Evolutionary conservation across 768 basidiomycete genomes (phyloP).

Genomic region (Tulasnella sp.): DNA sequence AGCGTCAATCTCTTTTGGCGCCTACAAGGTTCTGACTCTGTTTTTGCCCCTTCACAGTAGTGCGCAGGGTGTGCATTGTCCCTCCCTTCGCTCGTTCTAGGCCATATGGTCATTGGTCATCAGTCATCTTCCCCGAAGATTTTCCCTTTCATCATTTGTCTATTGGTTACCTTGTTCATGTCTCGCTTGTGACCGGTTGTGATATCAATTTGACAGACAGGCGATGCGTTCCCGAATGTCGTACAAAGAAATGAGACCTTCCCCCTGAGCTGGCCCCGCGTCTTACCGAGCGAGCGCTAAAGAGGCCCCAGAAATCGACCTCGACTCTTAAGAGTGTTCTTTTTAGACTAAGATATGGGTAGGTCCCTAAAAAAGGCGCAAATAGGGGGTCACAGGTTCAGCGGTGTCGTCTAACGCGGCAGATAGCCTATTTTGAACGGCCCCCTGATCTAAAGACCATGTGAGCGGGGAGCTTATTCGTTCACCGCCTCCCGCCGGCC

Average conservation of each 20-base stretch:
- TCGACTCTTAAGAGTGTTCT: too few species aligned
- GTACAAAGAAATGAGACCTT: neutral
- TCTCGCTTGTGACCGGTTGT: neutral
- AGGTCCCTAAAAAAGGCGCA: neutral
- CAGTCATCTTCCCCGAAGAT: neutral
- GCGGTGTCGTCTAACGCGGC: too few species aligned
- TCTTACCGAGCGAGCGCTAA: neutral
- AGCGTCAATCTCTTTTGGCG: neutral
- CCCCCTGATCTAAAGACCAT: slow-evolving; percentile 6
- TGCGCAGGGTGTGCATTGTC: slow-evolving; percentile 19
- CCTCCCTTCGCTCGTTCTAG: neutral
- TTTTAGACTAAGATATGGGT: neutral
- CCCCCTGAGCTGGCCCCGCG: neutral
- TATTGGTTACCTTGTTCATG: neutral
- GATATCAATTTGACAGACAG: neutral
- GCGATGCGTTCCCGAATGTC: neutral
- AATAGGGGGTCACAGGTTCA: neutral
- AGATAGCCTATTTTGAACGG: slow-evolving; percentile 5
- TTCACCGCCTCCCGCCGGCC: neutral
- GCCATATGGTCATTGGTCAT: neutral
- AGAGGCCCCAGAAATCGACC: neutral
- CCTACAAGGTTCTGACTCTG: neutral
- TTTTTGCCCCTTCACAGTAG: slow-evolving; percentile 8
- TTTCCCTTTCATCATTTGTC: neutral
- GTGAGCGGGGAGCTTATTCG: neutral